Conservation (phyloP, 2,329 filamentous ascomycete genomes). For the Colletotrichum phormii region DNA sequence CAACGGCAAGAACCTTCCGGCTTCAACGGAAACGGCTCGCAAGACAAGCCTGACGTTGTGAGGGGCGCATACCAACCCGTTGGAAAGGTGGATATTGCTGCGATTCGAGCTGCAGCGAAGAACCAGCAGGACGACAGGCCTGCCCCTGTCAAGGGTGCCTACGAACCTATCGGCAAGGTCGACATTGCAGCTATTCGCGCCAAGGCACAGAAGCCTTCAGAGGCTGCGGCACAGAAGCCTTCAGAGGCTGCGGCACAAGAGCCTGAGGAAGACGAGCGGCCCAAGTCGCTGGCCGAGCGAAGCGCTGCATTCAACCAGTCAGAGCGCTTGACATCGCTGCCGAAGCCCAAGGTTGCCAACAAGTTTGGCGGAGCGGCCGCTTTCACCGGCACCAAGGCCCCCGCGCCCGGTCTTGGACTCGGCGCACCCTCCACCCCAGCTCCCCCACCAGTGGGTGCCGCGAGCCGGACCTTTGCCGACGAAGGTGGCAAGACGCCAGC, state of each 20-base stretch:
- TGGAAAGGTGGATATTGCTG: conserved; percentile 97
- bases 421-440: conserved; percentile 70
- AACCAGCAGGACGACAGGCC: conserved; percentile 82
- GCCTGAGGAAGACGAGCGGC: conserved; percentile 43
- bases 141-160: conserved; percentile 87
- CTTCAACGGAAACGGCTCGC: conserved; percentile 49
- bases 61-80: conserved; percentile 91
- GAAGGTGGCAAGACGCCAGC: conserved; percentile 96
- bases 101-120: conserved; percentile 81
- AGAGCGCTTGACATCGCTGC: conserved; percentile 85
- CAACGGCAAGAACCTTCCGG: conserved; percentile 77
- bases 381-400: conserved; percentile 91
- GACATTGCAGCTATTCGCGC: conserved; percentile 95
- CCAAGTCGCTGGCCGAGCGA: conserved; percentile 79
- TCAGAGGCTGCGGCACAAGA: conserved; percentile 44
- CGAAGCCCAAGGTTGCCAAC: conserved; percentile 95
- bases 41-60: conserved; percentile 74
- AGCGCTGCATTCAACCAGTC: conserved; percentile 79
- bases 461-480: conserved; percentile 94
- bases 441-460: conserved; percentile 75
- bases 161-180: conserved; percentile 95
- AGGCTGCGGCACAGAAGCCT: conserved; percentile 64
- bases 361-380: conserved; percentile 79
- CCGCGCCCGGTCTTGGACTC: conserved; percentile 77
- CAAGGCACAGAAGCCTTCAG: conserved; percentile 75